These are phyloP conservation scores for Neocatenulostroma microsporum DNA, from an alignment of 2,329 filamentous ascomycete species.

Conservation along the genomic window DNA sequence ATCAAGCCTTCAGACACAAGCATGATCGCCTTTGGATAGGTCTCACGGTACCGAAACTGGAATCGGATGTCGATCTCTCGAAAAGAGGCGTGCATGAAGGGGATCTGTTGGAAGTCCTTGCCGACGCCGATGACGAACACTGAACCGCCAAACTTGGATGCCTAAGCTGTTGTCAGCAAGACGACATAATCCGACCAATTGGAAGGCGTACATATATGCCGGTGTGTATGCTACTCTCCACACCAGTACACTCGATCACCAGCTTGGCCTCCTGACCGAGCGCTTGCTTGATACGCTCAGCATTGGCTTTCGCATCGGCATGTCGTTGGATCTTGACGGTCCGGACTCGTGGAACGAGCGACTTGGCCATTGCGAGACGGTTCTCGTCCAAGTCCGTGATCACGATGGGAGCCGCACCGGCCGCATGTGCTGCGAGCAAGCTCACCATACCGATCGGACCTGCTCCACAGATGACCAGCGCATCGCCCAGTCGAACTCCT, in stretches of 20 bases:
- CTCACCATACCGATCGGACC: constrained; percentile 34
- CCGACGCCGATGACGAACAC: constrained; percentile 33
- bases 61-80: constrained; percentile 35
- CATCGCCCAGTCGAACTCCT: constrained; percentile 33
- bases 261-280: constrained; percentile 27
- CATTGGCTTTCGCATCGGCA: constrained; percentile 30
- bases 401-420: constrained; percentile 38
- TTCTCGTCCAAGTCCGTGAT: constrained; percentile 39
- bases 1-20: constrained; percentile 33
- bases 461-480: constrained; percentile 31
- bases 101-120: constrained; percentile 31
- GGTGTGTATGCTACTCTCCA: constrained; percentile 26
- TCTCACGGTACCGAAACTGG: constrained; percentile 35
- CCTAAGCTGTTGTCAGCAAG: constrained; percentile 14
- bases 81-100: constrained; percentile 33
- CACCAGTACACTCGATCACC: constrained; percentile 31
- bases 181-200: neutral
- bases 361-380: constrained; percentile 32
- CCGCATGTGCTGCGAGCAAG: constrained; percentile 37
- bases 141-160: constrained; percentile 29
- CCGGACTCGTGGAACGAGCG: constrained; percentile 31
- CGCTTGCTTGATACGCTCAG: constrained; percentile 29
- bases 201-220: constrained; percentile 26
- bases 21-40: constrained; percentile 36
- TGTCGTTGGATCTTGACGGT: constrained; percentile 31